A percentile compares a stretch with the other conserved stretches of the same genome.
These are phyloP conservation scores for Neurospora tetrasperma DNA, from an alignment of 495 filamentous ascomycete species.

Conservation along the genomic window DNA sequence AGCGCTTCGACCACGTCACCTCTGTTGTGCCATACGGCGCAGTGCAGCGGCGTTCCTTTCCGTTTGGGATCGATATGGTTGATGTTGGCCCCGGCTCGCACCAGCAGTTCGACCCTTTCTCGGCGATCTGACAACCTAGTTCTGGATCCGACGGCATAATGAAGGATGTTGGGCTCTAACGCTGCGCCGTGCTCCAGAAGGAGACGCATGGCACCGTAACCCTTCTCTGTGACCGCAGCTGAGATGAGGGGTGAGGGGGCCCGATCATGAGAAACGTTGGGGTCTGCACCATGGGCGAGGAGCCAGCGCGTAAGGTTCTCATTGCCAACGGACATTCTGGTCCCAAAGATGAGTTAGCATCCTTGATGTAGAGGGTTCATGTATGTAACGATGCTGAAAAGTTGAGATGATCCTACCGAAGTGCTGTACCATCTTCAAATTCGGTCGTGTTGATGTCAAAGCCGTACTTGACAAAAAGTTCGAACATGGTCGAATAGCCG, in stretches of 20 bases:
- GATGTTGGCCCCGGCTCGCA: not conserved
- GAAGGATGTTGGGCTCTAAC: not conserved
- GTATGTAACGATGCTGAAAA: not conserved
- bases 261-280: not conserved
- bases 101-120: not conserved
- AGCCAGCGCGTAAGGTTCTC: not conserved
- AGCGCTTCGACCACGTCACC: not conserved
- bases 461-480: not conserved
- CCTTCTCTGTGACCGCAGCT: not conserved
- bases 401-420: not conserved
- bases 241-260: not conserved
- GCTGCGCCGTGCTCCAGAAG: not conserved
- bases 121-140: not conserved
- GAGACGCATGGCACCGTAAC: rapidly evolving
- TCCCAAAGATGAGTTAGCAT: not conserved
- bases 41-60: not conserved
- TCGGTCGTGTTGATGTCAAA: not conserved
- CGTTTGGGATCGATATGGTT: not conserved
- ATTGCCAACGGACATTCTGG: not conserved
- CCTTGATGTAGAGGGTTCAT: not conserved
- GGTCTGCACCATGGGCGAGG: not conserved
- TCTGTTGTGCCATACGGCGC: not conserved
- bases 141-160: not conserved
- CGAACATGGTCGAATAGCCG: not conserved
- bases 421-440: not conserved